A percentile compares a stretch with the other conserved stretches of the same genome.
phyloP scores from a whole-genome alignment of 352 stramenopile genomes.

The Pythium sp. region DNA sequence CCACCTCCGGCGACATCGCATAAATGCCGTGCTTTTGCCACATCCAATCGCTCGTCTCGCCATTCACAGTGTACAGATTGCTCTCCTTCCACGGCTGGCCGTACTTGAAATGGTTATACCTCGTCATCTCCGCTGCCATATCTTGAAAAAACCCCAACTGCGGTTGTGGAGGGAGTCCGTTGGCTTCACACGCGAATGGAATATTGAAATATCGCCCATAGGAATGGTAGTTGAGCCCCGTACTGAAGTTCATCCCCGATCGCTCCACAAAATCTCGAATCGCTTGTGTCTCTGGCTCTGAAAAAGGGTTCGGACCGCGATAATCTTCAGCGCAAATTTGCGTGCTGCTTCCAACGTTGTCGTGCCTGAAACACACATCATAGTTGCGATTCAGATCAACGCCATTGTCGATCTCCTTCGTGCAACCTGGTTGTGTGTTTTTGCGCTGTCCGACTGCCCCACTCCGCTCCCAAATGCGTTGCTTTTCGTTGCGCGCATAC shows the following conservation, averaged over 20 bases:
- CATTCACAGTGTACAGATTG: conserved; percentile 86
- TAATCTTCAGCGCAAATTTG: conserved; percentile 75
- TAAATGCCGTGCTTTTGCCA: conserved; percentile 78
- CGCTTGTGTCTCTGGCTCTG: conserved; percentile 76
- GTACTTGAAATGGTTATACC: conserved; percentile 72
- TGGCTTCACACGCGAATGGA: conserved; percentile 74
- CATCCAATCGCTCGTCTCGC: conserved; percentile 88
- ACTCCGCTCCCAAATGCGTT: conserved; percentile 47
- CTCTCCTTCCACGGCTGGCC: conserved; percentile 81
- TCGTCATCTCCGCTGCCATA: conserved; percentile 67
- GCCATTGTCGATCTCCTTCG: conserved; percentile 35
- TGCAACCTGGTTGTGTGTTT: conserved; percentile 46
- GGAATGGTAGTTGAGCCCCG: conserved; percentile 82
- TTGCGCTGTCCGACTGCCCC: conserved; percentile 59
- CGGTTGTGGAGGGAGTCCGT: conserved; percentile 33
- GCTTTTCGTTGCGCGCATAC: conserved; percentile 72
- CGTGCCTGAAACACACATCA: conserved; percentile 68
- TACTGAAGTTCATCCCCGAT: conserved; percentile 43
- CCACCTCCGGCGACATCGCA: conserved; percentile 82
- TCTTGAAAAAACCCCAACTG: conserved; percentile 43
- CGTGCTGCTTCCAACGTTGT: conserved; percentile 62
- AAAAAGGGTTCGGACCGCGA: conserved; percentile 62
- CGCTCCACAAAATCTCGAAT: conserved; percentile 67
- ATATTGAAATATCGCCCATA: conserved; percentile 85
- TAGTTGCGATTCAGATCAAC: conserved; percentile 88